These are phyloP conservation scores for Colletotrichum spaethianum DNA, from an alignment of 2,329 filamentous ascomycete genomes.

Conservation along the genomic window DNA sequence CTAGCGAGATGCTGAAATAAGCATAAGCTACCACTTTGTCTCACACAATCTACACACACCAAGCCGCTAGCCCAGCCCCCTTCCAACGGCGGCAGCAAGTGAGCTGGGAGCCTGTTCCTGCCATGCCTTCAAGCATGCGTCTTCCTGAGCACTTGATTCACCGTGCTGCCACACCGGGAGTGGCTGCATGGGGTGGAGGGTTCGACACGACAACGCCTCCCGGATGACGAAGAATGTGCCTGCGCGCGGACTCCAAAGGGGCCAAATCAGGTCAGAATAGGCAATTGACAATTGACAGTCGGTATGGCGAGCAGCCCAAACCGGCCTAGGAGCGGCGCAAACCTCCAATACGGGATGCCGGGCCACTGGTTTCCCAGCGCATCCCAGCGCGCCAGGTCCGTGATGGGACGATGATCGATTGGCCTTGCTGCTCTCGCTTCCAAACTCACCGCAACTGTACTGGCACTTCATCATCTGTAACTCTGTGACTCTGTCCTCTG, in stretches of 20 bases:
- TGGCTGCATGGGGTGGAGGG: background rate
- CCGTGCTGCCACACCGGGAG: background rate
- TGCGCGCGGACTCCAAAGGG: background rate
- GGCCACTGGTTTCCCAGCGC: too few relatives aligned
- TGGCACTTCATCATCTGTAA: background rate
- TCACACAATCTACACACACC: background rate
- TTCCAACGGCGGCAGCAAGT: background rate
- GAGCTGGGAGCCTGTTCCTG: background rate
- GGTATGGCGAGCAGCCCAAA: background rate
- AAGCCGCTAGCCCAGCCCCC: background rate
- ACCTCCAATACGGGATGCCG: background rate
- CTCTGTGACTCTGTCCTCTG: background rate
- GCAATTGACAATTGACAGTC: background rate
- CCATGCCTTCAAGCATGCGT: background rate
- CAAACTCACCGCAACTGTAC: conserved; percentile 7
- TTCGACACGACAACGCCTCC: background rate
- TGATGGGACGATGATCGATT: background rate
- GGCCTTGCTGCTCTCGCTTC: background rate
- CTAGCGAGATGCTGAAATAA: conserved; percentile 4
- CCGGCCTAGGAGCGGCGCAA: conserved; percentile 2
- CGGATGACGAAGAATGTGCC: background rate
- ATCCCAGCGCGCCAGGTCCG: background rate
- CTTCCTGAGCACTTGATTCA: background rate
- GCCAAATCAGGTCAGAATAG: background rate
- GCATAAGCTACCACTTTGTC: conserved; percentile 6